phyloP scores from a whole-genome alignment of 257 asterid species.

The Henckelia pumila region DNA sequence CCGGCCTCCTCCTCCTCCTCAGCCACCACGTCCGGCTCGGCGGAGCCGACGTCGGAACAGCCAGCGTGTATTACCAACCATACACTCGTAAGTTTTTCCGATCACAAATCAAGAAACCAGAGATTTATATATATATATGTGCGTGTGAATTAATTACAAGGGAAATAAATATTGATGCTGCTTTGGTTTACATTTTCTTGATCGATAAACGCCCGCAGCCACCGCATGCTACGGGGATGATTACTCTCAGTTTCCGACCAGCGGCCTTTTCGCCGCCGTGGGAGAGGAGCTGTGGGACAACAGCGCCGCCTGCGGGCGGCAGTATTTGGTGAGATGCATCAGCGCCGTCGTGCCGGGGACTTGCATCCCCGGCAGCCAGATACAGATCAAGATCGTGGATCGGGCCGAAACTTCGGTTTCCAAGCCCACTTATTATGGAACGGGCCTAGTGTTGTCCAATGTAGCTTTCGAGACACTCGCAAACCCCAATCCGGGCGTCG shows the following conservation, averaged over 20 bases:
- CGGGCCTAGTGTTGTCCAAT: conserved; percentile 51
- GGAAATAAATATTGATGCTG: background rate
- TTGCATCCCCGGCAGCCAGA: conserved; percentile 43
- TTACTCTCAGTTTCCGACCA: conserved; percentile 56
- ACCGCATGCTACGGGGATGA: conserved; percentile 69
- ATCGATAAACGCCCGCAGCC: conserved; percentile 31
- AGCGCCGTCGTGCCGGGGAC: conserved; percentile 37
- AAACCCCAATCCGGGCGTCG: conserved; percentile 35
- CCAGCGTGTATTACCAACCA: background rate
- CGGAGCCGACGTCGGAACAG: background rate
- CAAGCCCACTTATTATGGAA: conserved; percentile 35
- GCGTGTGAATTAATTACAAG: background rate
- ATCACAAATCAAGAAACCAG: background rate
- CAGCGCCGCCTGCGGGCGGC: conserved; percentile 83
- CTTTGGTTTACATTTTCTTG: background rate
- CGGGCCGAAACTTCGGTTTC: conserved; percentile 57
- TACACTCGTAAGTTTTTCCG: background rate
- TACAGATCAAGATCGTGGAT: conserved; percentile 61
- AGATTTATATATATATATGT: no score
- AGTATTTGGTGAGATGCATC: conserved; percentile 65
- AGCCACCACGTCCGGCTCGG: background rate
- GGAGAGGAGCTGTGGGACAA: conserved; percentile 83
- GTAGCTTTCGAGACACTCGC: conserved; percentile 47
- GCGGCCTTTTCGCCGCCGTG: conserved; percentile 67
- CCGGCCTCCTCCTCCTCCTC: background rate